Conservation (phyloP, 352 stramenopile species). For the Phytophthora cactorum region DNA sequence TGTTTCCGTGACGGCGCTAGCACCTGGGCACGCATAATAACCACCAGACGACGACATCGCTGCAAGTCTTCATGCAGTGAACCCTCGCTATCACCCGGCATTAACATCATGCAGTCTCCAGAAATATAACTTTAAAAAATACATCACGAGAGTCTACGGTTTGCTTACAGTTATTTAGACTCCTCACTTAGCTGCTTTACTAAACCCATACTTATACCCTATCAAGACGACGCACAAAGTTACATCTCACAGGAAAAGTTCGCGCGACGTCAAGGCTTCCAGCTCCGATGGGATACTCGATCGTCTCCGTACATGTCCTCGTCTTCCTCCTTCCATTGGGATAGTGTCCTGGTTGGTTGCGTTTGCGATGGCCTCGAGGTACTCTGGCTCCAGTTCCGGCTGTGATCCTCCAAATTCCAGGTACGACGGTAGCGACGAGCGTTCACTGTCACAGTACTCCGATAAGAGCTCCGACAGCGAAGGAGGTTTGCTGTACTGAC, state of each 20-base stretch:
- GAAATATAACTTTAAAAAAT: slow-evolving; percentile 23
- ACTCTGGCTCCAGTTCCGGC: slow-evolving; percentile 45
- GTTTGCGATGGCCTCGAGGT: slow-evolving; percentile 37
- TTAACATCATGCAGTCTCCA: background rate
- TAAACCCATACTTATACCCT: slow-evolving; percentile 1
- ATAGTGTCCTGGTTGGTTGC: slow-evolving; percentile 19
- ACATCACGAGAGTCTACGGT: too few species aligned
- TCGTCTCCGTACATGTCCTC: slow-evolving; percentile 24
- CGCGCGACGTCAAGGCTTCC: slow-evolving; percentile 31
- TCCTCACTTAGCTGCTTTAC: slow-evolving; percentile 7
- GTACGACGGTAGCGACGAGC: slow-evolving; percentile 39
- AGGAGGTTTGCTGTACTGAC: slow-evolving; percentile 43
- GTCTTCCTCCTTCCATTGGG: slow-evolving; percentile 34
- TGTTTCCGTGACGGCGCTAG: slow-evolving; percentile 48
- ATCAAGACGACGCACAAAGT: background rate
- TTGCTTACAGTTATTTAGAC: slow-evolving; percentile 27
- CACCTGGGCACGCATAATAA: slow-evolving; percentile 54
- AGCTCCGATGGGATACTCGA: slow-evolving; percentile 38
- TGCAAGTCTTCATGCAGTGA: slow-evolving; percentile 48
- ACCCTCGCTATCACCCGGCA: slow-evolving; percentile 10
- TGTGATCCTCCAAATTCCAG: slow-evolving; percentile 33
- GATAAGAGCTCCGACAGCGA: slow-evolving; percentile 72
- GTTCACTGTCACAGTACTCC: slow-evolving; percentile 50
- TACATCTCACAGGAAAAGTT: slow-evolving; percentile 36
- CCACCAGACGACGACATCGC: slow-evolving; percentile 57